phyloP scores from a whole-genome alignment of 768 basidiomycete genomes.

The Austroboletus eburneus region DNA sequence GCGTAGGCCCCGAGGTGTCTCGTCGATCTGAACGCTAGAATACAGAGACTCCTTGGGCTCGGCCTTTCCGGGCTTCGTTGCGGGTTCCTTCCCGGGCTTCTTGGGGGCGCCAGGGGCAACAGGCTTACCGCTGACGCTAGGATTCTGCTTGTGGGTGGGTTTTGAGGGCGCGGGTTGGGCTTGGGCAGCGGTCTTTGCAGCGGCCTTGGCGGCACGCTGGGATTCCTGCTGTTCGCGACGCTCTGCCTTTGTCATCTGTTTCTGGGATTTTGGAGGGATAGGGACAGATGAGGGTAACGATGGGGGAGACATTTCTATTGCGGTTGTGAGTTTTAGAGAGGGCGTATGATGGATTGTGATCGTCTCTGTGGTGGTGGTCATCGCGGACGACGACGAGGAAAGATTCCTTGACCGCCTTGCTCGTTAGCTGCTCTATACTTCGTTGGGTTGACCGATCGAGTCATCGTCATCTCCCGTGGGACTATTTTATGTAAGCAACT shows the following conservation, averaged over 20 bases:
- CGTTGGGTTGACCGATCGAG: conserved; percentile 4
- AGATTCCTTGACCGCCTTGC: too few species aligned
- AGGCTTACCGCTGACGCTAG: conserved; percentile 21
- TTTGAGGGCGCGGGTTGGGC: conserved; percentile 19
- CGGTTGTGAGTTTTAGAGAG: conserved; percentile 17
- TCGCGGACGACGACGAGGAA: conserved; percentile 5
- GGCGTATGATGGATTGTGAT: conserved; percentile 5
- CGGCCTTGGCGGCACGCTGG: conserved; percentile 74
- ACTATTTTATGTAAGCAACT: conserved; percentile 15
- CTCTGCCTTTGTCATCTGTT: conserved; percentile 77
- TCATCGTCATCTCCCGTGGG: conserved; percentile 19
- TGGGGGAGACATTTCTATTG: conserved; percentile 4
- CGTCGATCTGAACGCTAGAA: conserved; percentile 31
- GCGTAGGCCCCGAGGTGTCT: conserved; percentile 55
- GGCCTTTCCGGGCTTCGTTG: conserved; percentile 19
- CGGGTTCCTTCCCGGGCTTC: conserved; percentile 23
- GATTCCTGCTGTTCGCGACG: conserved; percentile 74
- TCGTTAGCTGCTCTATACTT: too few species aligned
- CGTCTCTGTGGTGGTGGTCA: conserved; percentile 26
- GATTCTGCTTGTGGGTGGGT: conserved; percentile 22
- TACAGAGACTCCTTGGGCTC: conserved; percentile 25
- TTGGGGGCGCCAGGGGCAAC: conserved; percentile 13
- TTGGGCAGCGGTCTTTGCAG: conserved; percentile 37
- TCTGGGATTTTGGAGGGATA: conserved; percentile 44
- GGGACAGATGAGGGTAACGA: conserved; percentile 5